These are phyloP conservation scores for Astraeus odoratus DNA, from an alignment of 768 basidiomycete species.

Conservation along the genomic window DNA sequence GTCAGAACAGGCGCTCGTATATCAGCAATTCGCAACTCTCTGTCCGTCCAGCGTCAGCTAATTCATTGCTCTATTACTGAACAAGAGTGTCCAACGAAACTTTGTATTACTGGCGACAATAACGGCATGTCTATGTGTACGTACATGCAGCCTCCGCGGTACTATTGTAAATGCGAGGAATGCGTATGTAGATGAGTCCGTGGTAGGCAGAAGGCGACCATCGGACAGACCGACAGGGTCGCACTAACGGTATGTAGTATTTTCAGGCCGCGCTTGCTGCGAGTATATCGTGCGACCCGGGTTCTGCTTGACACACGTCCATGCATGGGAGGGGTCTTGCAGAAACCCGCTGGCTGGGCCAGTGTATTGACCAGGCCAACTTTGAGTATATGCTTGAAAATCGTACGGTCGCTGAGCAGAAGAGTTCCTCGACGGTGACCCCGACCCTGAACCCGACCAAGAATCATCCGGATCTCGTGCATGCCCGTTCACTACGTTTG, in stretches of 20 bases:
- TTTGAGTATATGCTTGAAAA: slow-evolving; percentile 16
- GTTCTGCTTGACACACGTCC: slow-evolving; percentile 35
- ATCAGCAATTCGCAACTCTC: too few relatives aligned
- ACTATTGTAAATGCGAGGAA: slow-evolving; percentile 1
- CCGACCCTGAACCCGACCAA: slow-evolving; percentile 20
- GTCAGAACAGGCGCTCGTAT: not conserved
- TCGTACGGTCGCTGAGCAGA: slow-evolving; percentile 17
- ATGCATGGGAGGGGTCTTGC: slow-evolving; percentile 33
- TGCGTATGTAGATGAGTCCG: not conserved
- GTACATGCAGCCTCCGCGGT: not conserved
- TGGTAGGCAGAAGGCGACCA: not conserved
- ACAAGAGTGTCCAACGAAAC: not conserved
- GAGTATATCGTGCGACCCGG: slow-evolving; percentile 62
- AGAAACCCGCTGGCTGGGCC: slow-evolving; percentile 47
- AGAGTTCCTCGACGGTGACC: slow-evolving; percentile 17
- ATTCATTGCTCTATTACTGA: not conserved
- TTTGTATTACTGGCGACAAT: not conserved
- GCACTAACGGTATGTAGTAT: slow-evolving; percentile 20
- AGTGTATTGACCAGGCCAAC: slow-evolving; percentile 34
- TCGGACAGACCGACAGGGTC: not conserved
- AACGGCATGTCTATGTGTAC: not conserved
- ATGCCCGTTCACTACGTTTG: slow-evolving; percentile 18
- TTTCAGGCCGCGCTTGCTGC: slow-evolving; percentile 36
- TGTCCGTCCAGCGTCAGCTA: not conserved
- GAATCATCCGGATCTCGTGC: slow-evolving; percentile 13